Evolutionary conservation across 768 basidiomycete genomes (phyloP).

Genomic region (Lactifluus subvellereus): DNA sequence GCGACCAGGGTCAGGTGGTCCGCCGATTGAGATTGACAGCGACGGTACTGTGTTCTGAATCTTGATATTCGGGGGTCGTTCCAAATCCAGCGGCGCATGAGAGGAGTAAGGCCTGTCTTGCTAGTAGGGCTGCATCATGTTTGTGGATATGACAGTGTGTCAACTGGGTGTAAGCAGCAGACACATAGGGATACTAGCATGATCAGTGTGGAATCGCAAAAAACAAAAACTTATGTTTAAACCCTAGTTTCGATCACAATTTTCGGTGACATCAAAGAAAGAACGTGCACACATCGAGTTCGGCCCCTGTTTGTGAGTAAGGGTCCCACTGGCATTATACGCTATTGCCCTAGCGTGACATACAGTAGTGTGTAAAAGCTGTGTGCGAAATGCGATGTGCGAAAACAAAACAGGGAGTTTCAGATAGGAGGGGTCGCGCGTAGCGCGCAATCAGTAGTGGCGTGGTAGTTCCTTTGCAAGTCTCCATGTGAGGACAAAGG

Average conservation of each 20-base stretch:
- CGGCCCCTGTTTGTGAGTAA: slow-evolving; percentile 5
- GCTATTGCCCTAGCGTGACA: neutral
- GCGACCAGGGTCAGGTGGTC: slow-evolving; percentile 69
- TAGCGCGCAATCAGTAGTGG: slow-evolving; percentile 1
- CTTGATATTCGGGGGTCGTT: neutral
- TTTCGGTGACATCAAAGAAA: neutral
- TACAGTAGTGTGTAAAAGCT: neutral
- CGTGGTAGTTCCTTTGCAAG: slow-evolving; percentile 25
- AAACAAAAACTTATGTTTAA: neutral
- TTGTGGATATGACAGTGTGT: neutral
- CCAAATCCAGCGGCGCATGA: neutral
- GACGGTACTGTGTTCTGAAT: slow-evolving; percentile 75
- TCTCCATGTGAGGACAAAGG: slow-evolving; percentile 26
- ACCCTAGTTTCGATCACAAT: neutral
- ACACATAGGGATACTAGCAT: slow-evolving; percentile 9
- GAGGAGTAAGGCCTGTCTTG: slow-evolving; percentile 11
- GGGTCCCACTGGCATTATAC: neutral
- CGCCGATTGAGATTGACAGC: slow-evolving; percentile 80
- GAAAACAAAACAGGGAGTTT: neutral
- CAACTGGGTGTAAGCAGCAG: neutral
- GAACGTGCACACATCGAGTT: neutral
- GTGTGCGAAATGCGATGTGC: neutral
- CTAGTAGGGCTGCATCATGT: neutral
- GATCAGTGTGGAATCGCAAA: neutral
- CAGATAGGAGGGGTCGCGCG: neutral